Evolutionary conservation across 805 yeast genomes (phyloP), one percentile per base, ranked within the genome.

Genomic region (Barnettozyma sucrosica): DNA sequence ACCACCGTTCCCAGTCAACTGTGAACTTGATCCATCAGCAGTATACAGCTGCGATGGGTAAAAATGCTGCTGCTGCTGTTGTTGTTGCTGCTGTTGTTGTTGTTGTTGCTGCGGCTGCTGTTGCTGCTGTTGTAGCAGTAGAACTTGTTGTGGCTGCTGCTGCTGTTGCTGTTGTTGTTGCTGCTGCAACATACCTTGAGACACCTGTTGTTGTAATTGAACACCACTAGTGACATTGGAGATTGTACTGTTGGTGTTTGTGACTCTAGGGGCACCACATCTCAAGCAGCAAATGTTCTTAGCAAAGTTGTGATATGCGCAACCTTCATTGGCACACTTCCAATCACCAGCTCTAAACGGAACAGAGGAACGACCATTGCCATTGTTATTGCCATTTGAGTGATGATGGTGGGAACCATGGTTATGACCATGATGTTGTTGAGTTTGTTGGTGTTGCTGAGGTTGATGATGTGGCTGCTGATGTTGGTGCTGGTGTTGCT

Each of bases 311-410:
- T 89, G 97, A 65, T 90, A 90, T 30, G 81, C 75, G 64, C 97
- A 90, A 23, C 77, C 71, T 47, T 84, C 90, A 53, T 77, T 80
- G 24, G 78, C 72, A 70, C 97, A 90, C 65, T 89, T 89, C 97
- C 97, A 90, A 67, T 89, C 97, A 45, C 97, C 97, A 3, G 97
- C 97, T 57, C 97, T 77, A 67, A 90, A 90, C 26, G 97, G 96
- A n/a, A 90, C 95, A 57, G 79, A 71, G 5, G 72, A 75, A 45
- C 67, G 67, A 38, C 69, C 53, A 18, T 46, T 52, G 40, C 46
- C 49, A 38, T 47, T 47, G 26, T 47, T 43, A 19, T 50, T 37
- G 46, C 45, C 49, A 44, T 52, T 51, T 42, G 54, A 56, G 42
- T 54, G 25, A 19, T 20, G 41, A n/a, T 44, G 43, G 13, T 34